These are phyloP conservation scores for Casuarina glauca DNA, from an alignment of 306 rosid species.

Conservation along the genomic window DNA sequence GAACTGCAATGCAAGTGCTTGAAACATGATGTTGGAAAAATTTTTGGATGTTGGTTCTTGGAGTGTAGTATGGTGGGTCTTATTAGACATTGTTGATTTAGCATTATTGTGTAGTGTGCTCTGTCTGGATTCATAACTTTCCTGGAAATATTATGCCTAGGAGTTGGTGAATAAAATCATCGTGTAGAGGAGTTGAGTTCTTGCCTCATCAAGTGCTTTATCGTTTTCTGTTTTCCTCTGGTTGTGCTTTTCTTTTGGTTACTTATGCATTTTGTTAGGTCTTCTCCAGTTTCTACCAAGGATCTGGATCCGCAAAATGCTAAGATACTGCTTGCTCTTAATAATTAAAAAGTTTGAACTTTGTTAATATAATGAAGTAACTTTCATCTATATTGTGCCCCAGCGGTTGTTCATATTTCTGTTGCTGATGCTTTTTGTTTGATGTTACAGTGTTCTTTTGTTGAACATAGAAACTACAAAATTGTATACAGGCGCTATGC, in stretches of 20 bases:
- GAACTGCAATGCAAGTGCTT: background rate
- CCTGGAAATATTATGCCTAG: background rate
- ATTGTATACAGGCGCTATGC: slow-evolving; percentile 94
- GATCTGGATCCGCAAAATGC: background rate
- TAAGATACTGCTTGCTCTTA: background rate
- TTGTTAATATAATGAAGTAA: background rate
- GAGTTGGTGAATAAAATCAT: background rate
- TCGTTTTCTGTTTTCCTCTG: slow-evolving; percentile 3
- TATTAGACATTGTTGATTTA: background rate
- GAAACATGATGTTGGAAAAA: background rate
- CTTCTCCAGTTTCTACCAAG: background rate
- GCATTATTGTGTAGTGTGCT: background rate
- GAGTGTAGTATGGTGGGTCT: background rate
- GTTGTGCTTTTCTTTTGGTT: background rate
- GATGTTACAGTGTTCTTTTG: slow-evolving; percentile 86
- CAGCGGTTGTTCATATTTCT: slow-evolving; percentile 2
- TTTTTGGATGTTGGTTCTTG: slow-evolving; percentile 12
- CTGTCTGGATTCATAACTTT: background rate
- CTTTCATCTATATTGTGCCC: background rate
- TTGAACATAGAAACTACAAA: slow-evolving; percentile 97
- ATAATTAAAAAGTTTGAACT: background rate
- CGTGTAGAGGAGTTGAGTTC: background rate
- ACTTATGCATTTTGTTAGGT: background rate
- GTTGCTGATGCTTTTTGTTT: slow-evolving; percentile 32
- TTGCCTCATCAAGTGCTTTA: background rate